Percentiles rank a stretch among this genome's conserved stretches.
Evolutionary conservation across 768 basidiomycete genomes (phyloP).

Genomic region (Suillus paluster): DNA sequence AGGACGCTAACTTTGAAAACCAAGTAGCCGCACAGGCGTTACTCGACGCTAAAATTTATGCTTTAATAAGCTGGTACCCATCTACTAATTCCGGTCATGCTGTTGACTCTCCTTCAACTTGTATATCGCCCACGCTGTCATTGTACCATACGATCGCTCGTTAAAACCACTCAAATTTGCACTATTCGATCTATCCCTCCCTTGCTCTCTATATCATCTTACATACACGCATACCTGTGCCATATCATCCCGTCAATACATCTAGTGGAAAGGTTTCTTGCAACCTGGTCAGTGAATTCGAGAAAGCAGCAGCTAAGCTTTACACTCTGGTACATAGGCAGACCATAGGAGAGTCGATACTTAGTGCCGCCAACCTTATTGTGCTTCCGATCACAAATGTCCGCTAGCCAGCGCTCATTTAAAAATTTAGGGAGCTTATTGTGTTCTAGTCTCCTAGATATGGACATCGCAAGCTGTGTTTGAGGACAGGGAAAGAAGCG

Average conservation of each 20-base stretch:
- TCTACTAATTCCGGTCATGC: not conserved
- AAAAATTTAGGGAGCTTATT: too few relatives aligned
- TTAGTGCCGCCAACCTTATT: too few relatives aligned
- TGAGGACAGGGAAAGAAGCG: too few relatives aligned
- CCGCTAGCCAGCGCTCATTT: too few relatives aligned
- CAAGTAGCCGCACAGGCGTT: not conserved
- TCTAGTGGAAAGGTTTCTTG: not conserved
- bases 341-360: too few relatives aligned
- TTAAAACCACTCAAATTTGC: not conserved
- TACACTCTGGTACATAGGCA: too few relatives aligned
- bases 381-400: too few relatives aligned
- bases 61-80: not conserved
- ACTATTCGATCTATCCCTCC: not conserved
- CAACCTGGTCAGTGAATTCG: not conserved
- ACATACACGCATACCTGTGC: not conserved
- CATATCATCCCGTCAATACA: not conserved
- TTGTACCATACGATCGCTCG: not conserved
- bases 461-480: too few relatives aligned
- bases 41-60: not conserved
- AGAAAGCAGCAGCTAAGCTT: too few relatives aligned
- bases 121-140: not conserved
- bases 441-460: too few relatives aligned
- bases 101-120: not conserved
- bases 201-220: not conserved
- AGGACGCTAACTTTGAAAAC: not conserved